Evolutionary conservation across 441 rosid species (phyloP), one percentile per base, ranked within the genome.

Genomic region (Pelargonium citronellum): DNA sequence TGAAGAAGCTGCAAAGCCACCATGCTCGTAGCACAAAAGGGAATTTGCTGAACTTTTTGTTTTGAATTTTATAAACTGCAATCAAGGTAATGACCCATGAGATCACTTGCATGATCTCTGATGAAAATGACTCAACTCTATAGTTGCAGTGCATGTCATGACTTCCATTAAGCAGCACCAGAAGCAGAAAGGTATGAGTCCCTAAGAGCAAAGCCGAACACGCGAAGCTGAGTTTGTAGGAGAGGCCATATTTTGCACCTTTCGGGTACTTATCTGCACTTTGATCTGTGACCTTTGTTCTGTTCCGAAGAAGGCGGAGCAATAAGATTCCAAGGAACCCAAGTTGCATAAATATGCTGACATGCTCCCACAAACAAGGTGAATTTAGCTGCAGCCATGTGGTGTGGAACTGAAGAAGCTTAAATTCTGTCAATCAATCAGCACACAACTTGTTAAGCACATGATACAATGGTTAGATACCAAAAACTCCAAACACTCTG

Each of bases 1-100:
- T 65, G 34, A 85, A 67, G 91, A 90, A 91, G 83, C 83, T 83
- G 83, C 84, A 89, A 71, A 86, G 71, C 97, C 99, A 95, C 99
- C 97, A 95, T 53, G 82, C 74, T 77, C 99, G 83, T 71, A 91
- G 71, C 74, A 84, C 79, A 90, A 88, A 86, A 57, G 97, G 92
- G 78, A 86, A 87, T 79, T 76, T 82, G 69, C 71, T 44, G 39
- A 73, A 55, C 74, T 65, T 79, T 6, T 53, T 63, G 27, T 47
- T 69, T 15, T 73, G 84, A 49, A 81, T 79, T 79, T 74, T 83
- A 79, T 74, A 78, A 4, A 83, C 69, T 15, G 66, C 72, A 47
- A 87, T 24, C 70, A 85, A 74, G 17, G 86, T 73, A 7, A 77
- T 66, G 16, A 74, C 80, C 87, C 94, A 87, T 1, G 87, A 84